These are phyloP conservation scores for Tylopilus rubrobrunneus DNA, from an alignment of 768 basidiomycete genomes.

Conservation along the genomic window DNA sequence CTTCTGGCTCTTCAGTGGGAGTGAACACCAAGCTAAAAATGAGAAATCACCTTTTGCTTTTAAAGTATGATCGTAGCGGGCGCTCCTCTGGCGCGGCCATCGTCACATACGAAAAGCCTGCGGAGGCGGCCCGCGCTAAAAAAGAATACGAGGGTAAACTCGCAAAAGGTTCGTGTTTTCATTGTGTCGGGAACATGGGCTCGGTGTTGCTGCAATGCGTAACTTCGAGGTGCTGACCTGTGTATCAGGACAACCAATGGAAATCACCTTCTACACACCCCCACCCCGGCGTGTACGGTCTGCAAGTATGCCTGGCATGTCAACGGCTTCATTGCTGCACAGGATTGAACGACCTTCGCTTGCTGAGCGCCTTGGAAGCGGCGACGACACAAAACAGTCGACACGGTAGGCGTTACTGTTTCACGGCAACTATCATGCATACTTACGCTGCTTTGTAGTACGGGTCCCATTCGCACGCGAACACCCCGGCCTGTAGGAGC, in stretches of 20 bases:
- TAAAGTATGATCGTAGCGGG: conserved; percentile 94
- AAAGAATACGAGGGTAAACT: conserved; percentile 82
- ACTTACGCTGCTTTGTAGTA: conserved; percentile 8
- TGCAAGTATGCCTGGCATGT: conserved; percentile 38
- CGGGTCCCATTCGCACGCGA: conserved; percentile 45
- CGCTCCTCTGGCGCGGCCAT: conserved; percentile 83
- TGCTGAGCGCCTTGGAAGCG: conserved; percentile 55
- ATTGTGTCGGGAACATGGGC: background rate
- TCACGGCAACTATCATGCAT: background rate
- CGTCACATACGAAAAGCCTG: conserved; percentile 71
- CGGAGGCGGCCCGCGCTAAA: conserved; percentile 80
- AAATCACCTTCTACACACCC: conserved; percentile 55
- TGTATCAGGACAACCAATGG: conserved; percentile 71
- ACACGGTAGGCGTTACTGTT: conserved; percentile 12
- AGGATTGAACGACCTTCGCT: conserved; percentile 75
- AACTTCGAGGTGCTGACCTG: conserved; percentile 1
- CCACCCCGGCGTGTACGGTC: conserved; percentile 46
- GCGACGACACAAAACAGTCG: conserved; percentile 30
- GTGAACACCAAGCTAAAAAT: conserved; percentile 54
- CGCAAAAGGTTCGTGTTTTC: conserved; percentile 63
- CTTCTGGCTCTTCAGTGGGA: conserved; percentile 33
- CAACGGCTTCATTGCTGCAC: conserved; percentile 62
- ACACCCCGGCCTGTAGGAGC: conserved; percentile 23
- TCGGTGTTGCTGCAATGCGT: background rate
- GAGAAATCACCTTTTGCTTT: conserved; percentile 44